Evolutionary conservation across 2,329 filamentous ascomycete genomes (phyloP).

Genomic region (Bisporella sp.): DNA sequence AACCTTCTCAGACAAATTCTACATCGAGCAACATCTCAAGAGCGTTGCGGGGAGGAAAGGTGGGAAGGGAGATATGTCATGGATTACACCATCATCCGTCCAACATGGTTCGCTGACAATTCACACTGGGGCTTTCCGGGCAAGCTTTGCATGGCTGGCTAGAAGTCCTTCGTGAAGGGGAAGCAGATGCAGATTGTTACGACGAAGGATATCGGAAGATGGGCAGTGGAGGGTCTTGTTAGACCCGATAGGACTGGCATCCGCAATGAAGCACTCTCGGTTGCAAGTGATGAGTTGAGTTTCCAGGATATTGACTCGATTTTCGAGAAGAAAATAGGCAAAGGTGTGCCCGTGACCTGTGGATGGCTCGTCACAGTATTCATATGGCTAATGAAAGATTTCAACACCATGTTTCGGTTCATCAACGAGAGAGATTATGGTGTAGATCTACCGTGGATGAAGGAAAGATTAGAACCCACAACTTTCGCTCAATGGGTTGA

Average conservation of each 20-base stretch:
- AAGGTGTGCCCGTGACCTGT: not conserved
- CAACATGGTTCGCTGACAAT: constrained; percentile 48
- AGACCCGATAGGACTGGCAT: constrained; percentile 23
- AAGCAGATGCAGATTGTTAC: not conserved
- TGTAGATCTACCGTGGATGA: constrained; percentile 4
- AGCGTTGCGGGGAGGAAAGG: constrained; percentile 14
- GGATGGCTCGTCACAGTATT: not conserved
- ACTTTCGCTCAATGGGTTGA: not conserved
- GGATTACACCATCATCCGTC: constrained; percentile 48
- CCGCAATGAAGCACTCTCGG: constrained; percentile 29
- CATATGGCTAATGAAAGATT: constrained; percentile 5
- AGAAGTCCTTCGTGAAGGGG: constrained; percentile 1
- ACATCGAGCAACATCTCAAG: constrained; percentile 46
- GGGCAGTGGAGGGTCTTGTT: not conserved
- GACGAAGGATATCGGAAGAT: not conserved
- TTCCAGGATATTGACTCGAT: constrained; percentile 23
- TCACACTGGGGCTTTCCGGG: constrained; percentile 7
- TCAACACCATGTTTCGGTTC: constrained; percentile 2
- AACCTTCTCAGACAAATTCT: constrained; percentile 46
- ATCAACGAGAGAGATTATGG: constrained; percentile 4
- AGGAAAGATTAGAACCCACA: not conserved
- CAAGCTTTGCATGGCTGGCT: constrained; percentile 7
- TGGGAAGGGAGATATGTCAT: constrained; percentile 24
- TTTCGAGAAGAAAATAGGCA: constrained; percentile 18
- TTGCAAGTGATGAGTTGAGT: constrained; percentile 31